Conservation (phyloP, 108 stramenopile genomes). For the Cyclotella distinguenda region DNA sequence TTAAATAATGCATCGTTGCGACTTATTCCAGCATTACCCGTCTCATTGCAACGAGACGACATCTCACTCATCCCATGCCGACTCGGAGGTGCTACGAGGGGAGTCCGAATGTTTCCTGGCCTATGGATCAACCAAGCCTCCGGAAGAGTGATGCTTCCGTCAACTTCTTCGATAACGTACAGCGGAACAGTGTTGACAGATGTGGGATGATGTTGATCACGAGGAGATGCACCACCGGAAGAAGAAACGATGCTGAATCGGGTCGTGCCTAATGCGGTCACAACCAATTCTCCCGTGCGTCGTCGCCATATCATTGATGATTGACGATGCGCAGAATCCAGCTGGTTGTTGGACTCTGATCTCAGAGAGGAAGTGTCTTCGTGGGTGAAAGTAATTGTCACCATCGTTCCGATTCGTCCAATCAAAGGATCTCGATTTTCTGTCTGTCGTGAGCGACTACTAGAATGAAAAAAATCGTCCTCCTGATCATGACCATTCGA, state of each 20-base stretch:
- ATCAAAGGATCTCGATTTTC: constrained; percentile 43
- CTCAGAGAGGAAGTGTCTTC: constrained; percentile 40
- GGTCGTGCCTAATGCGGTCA: constrained; percentile 66
- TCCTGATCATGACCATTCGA: constrained; percentile 21
- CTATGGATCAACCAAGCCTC: constrained; percentile 29
- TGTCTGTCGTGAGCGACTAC: neutral
- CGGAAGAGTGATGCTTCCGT: constrained; percentile 35
- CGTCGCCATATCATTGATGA: constrained; percentile 47
- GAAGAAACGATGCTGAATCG: constrained; percentile 56
- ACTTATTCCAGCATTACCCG: no score
- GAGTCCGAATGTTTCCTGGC: constrained; percentile 27
- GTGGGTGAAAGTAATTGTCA: constrained; percentile 68
- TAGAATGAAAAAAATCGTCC: constrained; percentile 30
- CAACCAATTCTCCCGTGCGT: constrained; percentile 51
- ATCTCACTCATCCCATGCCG: constrained; percentile 1
- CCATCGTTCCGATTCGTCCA: constrained; percentile 74
- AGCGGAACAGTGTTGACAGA: constrained; percentile 14
- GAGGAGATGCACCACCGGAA: neutral
- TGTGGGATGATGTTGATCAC: neutral
- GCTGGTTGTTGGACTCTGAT: neutral
- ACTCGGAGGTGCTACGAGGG: neutral
- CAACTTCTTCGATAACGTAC: constrained; percentile 43
- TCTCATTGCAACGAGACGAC: no score
- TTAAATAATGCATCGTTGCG: constrained; percentile 17
- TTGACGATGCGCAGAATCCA: constrained; percentile 5